phyloP scores from a whole-genome alignment of 192 early-diverging fungal species.

The Geranomyces michiganensis region DNA sequence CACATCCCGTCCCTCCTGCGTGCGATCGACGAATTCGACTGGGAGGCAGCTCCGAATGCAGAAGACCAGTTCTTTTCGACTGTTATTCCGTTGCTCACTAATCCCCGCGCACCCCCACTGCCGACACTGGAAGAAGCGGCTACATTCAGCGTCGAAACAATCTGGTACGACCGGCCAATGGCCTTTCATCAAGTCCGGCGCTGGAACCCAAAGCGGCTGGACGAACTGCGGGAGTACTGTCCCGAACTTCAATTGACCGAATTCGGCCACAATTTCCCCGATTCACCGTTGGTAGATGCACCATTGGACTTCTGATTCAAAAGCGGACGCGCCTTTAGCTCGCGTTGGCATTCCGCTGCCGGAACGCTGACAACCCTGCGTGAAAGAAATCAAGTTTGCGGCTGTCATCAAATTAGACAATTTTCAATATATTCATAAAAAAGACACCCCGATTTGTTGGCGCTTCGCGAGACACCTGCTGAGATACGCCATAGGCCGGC shows the following conservation, averaged over 20 bases:
- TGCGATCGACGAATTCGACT: not conserved
- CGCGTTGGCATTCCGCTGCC: too few species aligned
- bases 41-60: not conserved
- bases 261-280: not conserved
- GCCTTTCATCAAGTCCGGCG: not conserved
- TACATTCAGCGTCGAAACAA: not conserved
- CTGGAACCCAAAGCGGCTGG: not conserved
- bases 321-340: too few species aligned
- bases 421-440: too few species aligned
- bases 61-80: not conserved
- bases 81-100: not conserved
- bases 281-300: too few species aligned
- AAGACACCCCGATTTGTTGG: too few species aligned
- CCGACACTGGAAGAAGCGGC: not conserved
- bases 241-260: not conserved
- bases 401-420: too few species aligned
- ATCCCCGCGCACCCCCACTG: not conserved
- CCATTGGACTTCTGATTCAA: too few species aligned
- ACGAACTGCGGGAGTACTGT: not conserved
- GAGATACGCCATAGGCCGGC: too few species aligned
- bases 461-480: too few species aligned
- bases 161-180: conserved; percentile 1
- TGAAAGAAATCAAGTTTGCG: too few species aligned
- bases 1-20: not conserved
- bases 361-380: too few species aligned